Evolutionary conservation across 768 basidiomycete species (phyloP).

Genomic region (Wakefieldia striispora): DNA sequence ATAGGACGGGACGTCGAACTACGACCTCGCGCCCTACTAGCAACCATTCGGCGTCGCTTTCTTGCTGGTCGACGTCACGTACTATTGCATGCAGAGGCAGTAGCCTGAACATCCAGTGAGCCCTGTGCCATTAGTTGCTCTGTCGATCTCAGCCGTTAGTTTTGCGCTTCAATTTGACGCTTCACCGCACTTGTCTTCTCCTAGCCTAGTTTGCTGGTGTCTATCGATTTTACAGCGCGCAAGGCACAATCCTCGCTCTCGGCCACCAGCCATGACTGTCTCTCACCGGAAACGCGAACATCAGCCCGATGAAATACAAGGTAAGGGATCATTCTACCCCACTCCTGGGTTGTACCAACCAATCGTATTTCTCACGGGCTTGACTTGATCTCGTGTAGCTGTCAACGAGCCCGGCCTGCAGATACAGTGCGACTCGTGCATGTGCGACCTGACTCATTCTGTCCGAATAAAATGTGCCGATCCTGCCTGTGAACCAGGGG

Average conservation of each 20-base stretch:
- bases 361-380: constrained; percentile 28
- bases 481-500: constrained; percentile 63
- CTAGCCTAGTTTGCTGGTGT: not conserved
- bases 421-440: constrained; percentile 82
- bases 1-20: not conserved
- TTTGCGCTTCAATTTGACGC: not conserved
- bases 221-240: not conserved
- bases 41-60: not conserved
- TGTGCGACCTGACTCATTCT: constrained; percentile 90
- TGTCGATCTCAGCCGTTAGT: not conserved
- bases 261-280: constrained; percentile 48
- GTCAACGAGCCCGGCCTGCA: constrained; percentile 81
- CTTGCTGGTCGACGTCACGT: not conserved
- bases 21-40: not conserved
- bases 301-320: constrained; percentile 63
- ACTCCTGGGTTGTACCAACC: not conserved
- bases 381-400: constrained; percentile 40
- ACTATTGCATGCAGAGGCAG: not conserved
- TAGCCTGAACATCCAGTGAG: constrained; percentile 1
- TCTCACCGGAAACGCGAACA: constrained; percentile 65
- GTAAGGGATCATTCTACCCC: constrained; percentile 39
- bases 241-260: not conserved
- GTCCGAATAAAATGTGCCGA: constrained; percentile 96
- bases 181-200: not conserved
- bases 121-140: not conserved